Evolutionary conservation across 257 asterid species (phyloP).

Genomic region (Nicotiana noctiflora): DNA sequence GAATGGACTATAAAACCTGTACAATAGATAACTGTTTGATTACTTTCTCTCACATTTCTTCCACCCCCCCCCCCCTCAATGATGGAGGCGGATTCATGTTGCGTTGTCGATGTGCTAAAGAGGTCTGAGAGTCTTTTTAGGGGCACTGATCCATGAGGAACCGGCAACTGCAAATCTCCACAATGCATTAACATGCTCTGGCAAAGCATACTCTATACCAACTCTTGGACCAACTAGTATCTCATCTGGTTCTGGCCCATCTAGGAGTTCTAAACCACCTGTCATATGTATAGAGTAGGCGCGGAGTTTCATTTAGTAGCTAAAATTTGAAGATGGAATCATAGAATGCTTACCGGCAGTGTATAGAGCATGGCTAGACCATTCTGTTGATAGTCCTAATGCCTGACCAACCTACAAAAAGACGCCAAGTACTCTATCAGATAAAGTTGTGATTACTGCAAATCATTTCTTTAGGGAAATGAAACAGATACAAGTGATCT

Average conservation of each 20-base stretch:
- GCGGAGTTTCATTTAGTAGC: background rate
- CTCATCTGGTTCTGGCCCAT: conserved; percentile 69
- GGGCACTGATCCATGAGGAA: conserved; percentile 86
- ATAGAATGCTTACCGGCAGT: conserved; percentile 46
- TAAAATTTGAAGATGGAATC: background rate
- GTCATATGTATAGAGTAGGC: background rate
- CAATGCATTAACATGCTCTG: conserved; percentile 61
- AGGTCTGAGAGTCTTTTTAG: conserved; percentile 62
- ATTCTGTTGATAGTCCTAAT: conserved; percentile 72
- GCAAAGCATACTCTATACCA: conserved; percentile 77
- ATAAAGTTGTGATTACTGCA: background rate
- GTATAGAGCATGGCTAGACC: conserved; percentile 87
- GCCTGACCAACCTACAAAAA: conserved; percentile 82
- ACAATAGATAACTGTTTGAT: too few species aligned
- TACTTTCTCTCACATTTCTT: too few species aligned
- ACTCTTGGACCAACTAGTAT: conserved; percentile 85
- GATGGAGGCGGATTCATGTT: too few species aligned
- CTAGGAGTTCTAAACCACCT: conserved; percentile 91
- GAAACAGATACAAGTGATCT: background rate
- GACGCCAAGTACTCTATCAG: background rate
- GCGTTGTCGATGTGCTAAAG: conserved; percentile 14
- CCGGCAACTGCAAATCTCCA: conserved; percentile 93
- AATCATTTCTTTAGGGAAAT: background rate
- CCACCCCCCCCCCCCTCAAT: too few species aligned
- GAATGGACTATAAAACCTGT: too few species aligned